Percentiles rank a stretch among this genome's conserved stretches.
These are phyloP conservation scores for maize (Zea mays) DNA, from an alignment of 176 grass and related monocot genomes.

Conservation along the genomic window Zm-B73-REFERENCE-NAM-5.0 NC_050098.1:3741501-3742000, in stretches of 20 bases:
- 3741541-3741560: background rate
- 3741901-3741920: slow-evolving; percentile 3
- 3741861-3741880: background rate
- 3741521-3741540: background rate
- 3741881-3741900: background rate
- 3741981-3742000: slow-evolving; percentile 38
- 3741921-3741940: background rate
- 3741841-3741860: background rate
- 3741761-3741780: background rate
- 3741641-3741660: background rate
- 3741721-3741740: background rate
- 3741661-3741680: background rate
- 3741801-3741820: background rate
- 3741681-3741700: background rate
- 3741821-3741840: background rate
- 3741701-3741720: background rate
- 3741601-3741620: background rate
- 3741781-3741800: background rate
- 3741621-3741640: background rate
- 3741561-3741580: background rate
- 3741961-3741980: slow-evolving; percentile 20
- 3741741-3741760: background rate
- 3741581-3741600: background rate
- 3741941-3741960: background rate
- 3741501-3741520: background rate